Base-by-base conservation (phyloP, 805 yeast genomes). In the Torulaspora indica region DNA sequence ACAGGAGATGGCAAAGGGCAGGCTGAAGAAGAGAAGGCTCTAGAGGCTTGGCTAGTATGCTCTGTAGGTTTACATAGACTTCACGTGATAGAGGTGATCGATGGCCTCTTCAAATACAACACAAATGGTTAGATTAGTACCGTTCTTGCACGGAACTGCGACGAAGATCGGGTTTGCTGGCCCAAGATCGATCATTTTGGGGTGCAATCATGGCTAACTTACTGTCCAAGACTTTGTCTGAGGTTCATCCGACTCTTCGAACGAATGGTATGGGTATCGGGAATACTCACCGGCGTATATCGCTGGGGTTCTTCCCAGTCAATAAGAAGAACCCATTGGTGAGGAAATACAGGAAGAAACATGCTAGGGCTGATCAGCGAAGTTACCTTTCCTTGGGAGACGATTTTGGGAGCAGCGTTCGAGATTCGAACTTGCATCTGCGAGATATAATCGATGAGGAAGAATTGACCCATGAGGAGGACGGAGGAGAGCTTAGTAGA, bases 211-310 rank as follows among this genome's bases (percentile, higher is more conserved):
- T 62, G 61, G 56, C 62, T 25, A 56, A 53, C 8, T 32, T 60
- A 8, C 39, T 63, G n/a, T 48, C 59, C 6, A 55, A 59, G 47
- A 56, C 63, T 5, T 40, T 64, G n/a, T 55, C 66, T n/a, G 63
- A 64, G 35, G 58, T 67, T 12, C 69, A 68, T 32, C 68, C 71
- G n/a, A 60, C 60, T 12, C 58, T 69, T 28, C 57, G 67, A 44
- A 67, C 73, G 6, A 63, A 64, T 45, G 74, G 74, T 38, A 63
- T 69, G 54, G 74, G 74, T 45, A 66, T 70, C 38, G 71, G 68
- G 5, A 70, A 63, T 48, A 63, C 70, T 3, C 72, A 68, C 38
- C 53, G 73, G 46, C 64, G 69, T 43, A 59, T 69, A 28, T 59
- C 70, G 3, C 48, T 69, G 13, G 66, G 64, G 4, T 69, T 71